Conservation (phyloP, 2,329 filamentous ascomycete genomes). For the Aspergillus sp. region DNA sequence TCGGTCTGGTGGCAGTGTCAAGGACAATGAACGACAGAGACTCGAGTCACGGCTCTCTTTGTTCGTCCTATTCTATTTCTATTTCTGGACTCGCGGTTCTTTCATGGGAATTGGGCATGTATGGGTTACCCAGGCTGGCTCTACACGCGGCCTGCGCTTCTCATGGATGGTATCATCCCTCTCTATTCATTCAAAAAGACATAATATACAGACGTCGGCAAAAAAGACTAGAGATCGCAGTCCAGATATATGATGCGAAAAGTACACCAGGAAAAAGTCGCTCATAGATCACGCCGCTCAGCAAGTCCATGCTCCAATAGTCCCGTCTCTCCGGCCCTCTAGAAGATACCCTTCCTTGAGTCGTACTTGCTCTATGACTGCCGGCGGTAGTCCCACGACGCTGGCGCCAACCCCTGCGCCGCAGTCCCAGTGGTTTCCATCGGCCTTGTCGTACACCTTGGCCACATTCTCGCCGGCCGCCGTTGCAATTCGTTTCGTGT, state of each 20-base stretch:
- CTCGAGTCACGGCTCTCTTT: background rate
- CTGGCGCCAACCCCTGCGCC: conserved; percentile 65
- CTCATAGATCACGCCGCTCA: conserved; percentile 22
- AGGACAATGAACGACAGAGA: too few relatives aligned
- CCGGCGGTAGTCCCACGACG: conserved; percentile 54
- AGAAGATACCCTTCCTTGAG: conserved; percentile 91
- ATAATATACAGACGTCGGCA: conserved; percentile 11
- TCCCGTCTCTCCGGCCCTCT: conserved; percentile 78
- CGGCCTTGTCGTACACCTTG: conserved; percentile 96
- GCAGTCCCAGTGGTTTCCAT: conserved; percentile 93
- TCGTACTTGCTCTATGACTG: conserved; percentile 73
- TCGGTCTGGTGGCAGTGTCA: too few relatives aligned
- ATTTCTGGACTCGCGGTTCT: background rate
- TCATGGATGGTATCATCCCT: background rate
- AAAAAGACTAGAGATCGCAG: too few relatives aligned
- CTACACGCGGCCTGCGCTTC: too few relatives aligned
- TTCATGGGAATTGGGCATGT: too few relatives aligned
- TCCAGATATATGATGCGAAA: too few relatives aligned
- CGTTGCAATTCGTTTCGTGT: conserved; percentile 75
- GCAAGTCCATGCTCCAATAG: conserved; percentile 85
- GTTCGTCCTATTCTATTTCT: background rate
- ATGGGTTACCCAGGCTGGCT: too few relatives aligned
- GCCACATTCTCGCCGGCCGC: conserved; percentile 88
- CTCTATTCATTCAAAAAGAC: background rate
- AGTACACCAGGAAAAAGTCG: conserved; percentile 1